Evolutionary conservation across 768 basidiomycete genomes (phyloP), one percentile per base, ranked within the genome.

Genomic region (Calvatia gigantea): DNA sequence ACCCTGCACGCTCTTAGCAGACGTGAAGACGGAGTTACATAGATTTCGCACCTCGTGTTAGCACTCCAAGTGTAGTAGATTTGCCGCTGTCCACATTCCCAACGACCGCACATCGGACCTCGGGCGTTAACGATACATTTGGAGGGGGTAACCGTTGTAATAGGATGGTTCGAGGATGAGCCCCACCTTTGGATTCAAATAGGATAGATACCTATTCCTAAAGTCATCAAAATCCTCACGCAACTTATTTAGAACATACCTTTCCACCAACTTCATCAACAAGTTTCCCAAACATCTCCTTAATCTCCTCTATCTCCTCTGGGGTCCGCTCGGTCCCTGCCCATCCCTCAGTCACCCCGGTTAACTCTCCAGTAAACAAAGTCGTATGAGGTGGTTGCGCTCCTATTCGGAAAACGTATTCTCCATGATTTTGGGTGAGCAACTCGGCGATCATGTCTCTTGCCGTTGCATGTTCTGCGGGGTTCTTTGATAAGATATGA

Each of bases 71-170:
- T 9, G 92, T 96, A 15, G 95, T 96, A 2, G 90, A 93, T 69
- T 98, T 98, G 0, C 96, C 96, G 52, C 91, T 89, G 65, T 91
- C 89, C 27, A 94, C 92, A 65, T 97, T 98, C 3, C 97, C 97
- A 4, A 98, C 92, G 2, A 97, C 94, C 0, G 96, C 95, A 62
- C 94, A 93, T 29, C 97, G 83, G 1, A 97, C 93, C 71, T 99
- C 96, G 6, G 91, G 87, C n/a, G 86, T 89, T 35, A 83, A 70
- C 19, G 88, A 83, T 2, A 92, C 85, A 63, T 78, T 86, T 3
- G 82, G 82, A 37, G 91, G 87, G 55, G 89, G 91, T 56, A 94
- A 69, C 58, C 91, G 82, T 54, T 93, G 68, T 25, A 94, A 71
- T 15, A 89, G 68, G 9, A 82, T 75, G 23, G 76, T 73, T 55